Evolutionary conservation across 768 basidiomycete species (phyloP).

Genomic region (Russula compacta): DNA sequence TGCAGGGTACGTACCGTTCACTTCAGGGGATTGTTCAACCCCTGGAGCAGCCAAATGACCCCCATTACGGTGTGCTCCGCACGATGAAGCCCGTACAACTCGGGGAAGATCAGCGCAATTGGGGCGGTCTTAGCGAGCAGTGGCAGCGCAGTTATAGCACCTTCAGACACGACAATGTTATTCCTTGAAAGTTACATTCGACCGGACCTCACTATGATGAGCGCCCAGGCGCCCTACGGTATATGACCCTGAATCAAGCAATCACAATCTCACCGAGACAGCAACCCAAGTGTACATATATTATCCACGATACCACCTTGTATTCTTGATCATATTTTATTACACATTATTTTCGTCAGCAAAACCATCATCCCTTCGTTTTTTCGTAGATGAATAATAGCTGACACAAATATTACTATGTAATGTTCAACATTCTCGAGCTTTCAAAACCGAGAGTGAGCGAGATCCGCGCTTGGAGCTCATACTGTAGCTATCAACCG

Average conservation of each 20-base stretch:
- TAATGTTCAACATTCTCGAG: too few species aligned
- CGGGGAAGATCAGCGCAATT: not conserved
- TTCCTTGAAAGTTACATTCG: not conserved
- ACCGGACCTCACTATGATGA: too few species aligned
- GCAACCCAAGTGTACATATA: not conserved
- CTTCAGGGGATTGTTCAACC: constrained; percentile 3
- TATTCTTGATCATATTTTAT: too few species aligned
- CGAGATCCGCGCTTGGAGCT: too few species aligned
- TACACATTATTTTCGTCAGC: too few species aligned
- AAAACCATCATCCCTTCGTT: too few species aligned
- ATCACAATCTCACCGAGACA: not conserved
- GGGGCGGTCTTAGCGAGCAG: not conserved
- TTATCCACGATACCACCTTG: not conserved
- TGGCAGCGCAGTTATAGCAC: not conserved
- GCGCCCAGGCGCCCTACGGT: too few species aligned
- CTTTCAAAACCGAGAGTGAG: too few species aligned
- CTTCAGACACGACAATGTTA: not conserved
- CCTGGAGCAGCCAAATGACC: constrained; percentile 1
- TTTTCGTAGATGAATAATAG: too few species aligned
- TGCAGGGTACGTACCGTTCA: not conserved
- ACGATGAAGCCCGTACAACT: not conserved
- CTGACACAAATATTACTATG: too few species aligned
- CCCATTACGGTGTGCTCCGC: constrained; percentile 1
- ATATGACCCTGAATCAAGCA: too few species aligned
- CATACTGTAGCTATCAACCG: too few species aligned